These are phyloP conservation scores for Raddia guianensis DNA, from an alignment of 176 grass and related monocot species.

Conservation along the genomic window DNA sequence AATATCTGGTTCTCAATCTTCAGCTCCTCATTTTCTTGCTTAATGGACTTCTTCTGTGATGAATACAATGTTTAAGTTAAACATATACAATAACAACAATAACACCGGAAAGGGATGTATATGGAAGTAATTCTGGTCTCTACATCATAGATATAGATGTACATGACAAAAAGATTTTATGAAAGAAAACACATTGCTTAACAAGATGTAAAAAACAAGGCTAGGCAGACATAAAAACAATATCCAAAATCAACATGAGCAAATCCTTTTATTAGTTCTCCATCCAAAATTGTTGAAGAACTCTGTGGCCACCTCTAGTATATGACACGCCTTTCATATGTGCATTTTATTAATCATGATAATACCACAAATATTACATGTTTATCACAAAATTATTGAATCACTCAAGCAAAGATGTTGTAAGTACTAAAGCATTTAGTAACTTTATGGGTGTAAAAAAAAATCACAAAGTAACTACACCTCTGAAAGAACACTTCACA, in stretches of 20 bases:
- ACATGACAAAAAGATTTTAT: too few species aligned
- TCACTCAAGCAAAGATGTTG: background rate
- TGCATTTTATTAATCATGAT: background rate
- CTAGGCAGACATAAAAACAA: too few species aligned
- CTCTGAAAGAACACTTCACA: background rate
- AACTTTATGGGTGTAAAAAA: background rate
- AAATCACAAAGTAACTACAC: background rate
- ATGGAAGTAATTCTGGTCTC: too few species aligned
- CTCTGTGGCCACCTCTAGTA: too few species aligned
- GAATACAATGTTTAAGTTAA: background rate
- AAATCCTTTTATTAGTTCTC: too few species aligned
- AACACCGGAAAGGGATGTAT: too few species aligned
- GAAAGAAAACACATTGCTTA: too few species aligned
- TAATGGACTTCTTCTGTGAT: background rate
- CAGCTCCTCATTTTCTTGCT: background rate
- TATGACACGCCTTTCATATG: too few species aligned
- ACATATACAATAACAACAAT: background rate
- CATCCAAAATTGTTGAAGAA: too few species aligned
- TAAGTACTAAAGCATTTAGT: background rate
- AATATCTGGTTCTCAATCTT: slow-evolving; percentile 12
- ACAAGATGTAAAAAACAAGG: too few species aligned
- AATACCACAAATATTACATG: background rate
- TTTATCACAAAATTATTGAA: background rate
- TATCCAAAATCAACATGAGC: too few species aligned
- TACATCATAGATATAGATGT: too few species aligned